Percentiles rank a stretch among this genome's conserved stretches.
phyloP scores from a whole-genome alignment of 163 green algal species.

The Chloroidium sp. region DNA sequence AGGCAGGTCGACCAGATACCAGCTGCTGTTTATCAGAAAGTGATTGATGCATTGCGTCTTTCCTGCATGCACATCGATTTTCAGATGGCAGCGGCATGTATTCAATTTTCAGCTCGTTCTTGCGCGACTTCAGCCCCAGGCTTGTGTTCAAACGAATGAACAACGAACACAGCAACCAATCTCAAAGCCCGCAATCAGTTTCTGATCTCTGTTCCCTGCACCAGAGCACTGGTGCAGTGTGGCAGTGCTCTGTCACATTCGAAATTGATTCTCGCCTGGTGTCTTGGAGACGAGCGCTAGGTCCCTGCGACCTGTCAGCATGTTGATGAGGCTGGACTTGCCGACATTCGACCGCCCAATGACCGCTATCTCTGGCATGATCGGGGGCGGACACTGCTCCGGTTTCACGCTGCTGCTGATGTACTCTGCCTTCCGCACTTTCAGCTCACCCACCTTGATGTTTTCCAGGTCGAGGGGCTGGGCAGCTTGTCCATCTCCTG shows the following conservation, averaged over 20 bases:
- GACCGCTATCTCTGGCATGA: conserved; percentile 87
- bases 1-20: conserved; percentile 94
- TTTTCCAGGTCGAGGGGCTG: too few relatives aligned
- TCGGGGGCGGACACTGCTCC: conserved; percentile 59
- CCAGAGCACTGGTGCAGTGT: too few relatives aligned
- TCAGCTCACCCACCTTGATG: too few relatives aligned
- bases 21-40: conserved; percentile 90
- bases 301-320: conserved; percentile 67
- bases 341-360: conserved; percentile 95
- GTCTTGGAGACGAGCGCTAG: conserved; percentile 88
- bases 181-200: too few relatives aligned
- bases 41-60: conserved; percentile 97
- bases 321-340: conserved; percentile 95
- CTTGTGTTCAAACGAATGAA: too few relatives aligned
- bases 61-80: conserved; percentile 38
- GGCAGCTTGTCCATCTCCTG: too few relatives aligned
- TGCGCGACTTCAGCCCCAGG: too few relatives aligned
- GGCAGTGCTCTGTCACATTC: neutral
- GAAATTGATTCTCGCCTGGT: conserved; percentile 49
- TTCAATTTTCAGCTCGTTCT: too few relatives aligned
- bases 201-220: too few relatives aligned
- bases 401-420: conserved; percentile 68
- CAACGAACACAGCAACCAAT: too few relatives aligned
- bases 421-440: conserved; percentile 45
- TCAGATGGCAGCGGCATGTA: too few relatives aligned